Evolutionary conservation across 257 asterid species (phyloP), one percentile per base, ranked within the genome.

Genomic region (Solanum chaucha): DNA sequence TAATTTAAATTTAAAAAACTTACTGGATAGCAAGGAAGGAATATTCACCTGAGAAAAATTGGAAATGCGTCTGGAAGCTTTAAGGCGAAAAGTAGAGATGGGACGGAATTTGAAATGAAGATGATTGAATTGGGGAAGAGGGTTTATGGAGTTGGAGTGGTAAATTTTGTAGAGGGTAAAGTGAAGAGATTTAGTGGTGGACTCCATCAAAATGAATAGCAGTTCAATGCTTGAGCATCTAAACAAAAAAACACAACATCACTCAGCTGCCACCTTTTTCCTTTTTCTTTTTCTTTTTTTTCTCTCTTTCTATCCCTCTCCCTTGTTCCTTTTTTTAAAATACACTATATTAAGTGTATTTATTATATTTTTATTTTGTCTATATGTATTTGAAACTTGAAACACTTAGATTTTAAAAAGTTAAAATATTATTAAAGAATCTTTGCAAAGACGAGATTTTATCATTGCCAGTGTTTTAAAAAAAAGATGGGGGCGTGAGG

Each of bases 31-130:
- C 26, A 32, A 80, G 13, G 44, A 6, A 59, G 10, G 41, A n/a
- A 34, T n/a, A 48, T 48, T 48, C 20, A 90, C 92, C 91, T 88
- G 88, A 67, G 90, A 51, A 82, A 87, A 85, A 58, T 65, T 86
- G 87, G 91, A 87, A 41, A 38, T 84, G 15, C 83, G 91, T 24
- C 88, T 73, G 36, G 89, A 85, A 22, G 85, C 86, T 30, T 78
- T 74, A 86, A 36, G 61, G 10, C 15, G 72, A 40, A 72, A 40
- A 22, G 64, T 80, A 70, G 88, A 28, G 48, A 73, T 0, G 4
- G 32, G n/a, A 0, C n/a, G 68, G 81, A 41, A 28, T 1, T 51
- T 72, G 36, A 70, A 46, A 28, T 28, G 83, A 70, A 70, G 51
- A 70, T 41, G 28, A 22, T 14, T 9, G 8, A 30, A 67, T 44